Evolutionary conservation across 768 basidiomycete genomes (phyloP).

Genomic region (Mycena latifolia): DNA sequence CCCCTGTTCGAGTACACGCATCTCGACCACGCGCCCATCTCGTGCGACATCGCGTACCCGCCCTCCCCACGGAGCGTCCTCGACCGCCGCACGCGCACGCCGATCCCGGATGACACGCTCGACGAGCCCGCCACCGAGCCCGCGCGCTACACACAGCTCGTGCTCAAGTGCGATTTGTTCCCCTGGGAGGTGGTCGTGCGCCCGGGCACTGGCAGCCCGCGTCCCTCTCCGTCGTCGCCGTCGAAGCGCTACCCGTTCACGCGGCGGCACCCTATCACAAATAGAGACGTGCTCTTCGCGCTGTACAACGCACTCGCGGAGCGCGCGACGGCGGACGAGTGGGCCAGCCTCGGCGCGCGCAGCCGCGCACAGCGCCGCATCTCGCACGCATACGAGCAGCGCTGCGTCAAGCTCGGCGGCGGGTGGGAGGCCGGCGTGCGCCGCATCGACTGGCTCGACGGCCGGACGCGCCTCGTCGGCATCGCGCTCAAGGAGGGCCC

Average conservation of each 20-base stretch:
- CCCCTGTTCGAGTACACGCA: slow-evolving; percentile 70
- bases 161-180: slow-evolving; percentile 68
- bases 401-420: slow-evolving; percentile 70
- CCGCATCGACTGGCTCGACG: slow-evolving; percentile 74
- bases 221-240: neutral
- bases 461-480: slow-evolving; percentile 70
- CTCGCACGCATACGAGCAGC: slow-evolving; percentile 70
- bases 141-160: slow-evolving; percentile 59
- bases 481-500: slow-evolving; percentile 51
- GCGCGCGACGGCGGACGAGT: slow-evolving; percentile 74
- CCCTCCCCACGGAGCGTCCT: slow-evolving; percentile 71
- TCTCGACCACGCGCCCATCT: slow-evolving; percentile 70
- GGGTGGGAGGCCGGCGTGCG: slow-evolving; percentile 80
- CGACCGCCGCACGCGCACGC: slow-evolving; percentile 63
- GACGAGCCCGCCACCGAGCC: slow-evolving; percentile 76
- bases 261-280: slow-evolving; percentile 56
- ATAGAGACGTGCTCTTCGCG: slow-evolving; percentile 72
- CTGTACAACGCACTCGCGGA: slow-evolving; percentile 67
- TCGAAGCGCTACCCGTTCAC: slow-evolving; percentile 20
- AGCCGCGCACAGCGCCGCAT: slow-evolving; percentile 70
- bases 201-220: slow-evolving; percentile 36
- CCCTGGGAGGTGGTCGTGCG: slow-evolving; percentile 72
- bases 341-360: slow-evolving; percentile 69
- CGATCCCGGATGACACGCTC: slow-evolving; percentile 69
- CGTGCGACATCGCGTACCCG: slow-evolving; percentile 68